These are phyloP conservation scores for Chalciporus pseudorubinellus DNA, from an alignment of 768 basidiomycete species.

Conservation along the genomic window DNA sequence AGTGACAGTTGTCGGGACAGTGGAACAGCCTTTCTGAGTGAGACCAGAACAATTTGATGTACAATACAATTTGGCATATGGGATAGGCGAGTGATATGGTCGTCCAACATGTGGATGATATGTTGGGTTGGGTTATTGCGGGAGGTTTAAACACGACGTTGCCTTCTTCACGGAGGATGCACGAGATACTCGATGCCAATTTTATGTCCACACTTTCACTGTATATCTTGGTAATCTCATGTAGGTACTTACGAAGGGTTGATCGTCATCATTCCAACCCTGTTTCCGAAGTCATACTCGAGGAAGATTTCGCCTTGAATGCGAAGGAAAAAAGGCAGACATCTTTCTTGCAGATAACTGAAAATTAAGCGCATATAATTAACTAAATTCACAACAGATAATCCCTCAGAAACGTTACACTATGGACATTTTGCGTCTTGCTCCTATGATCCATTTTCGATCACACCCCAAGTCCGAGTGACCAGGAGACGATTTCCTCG, in stretches of 20 bases:
- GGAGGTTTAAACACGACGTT: conserved; percentile 28
- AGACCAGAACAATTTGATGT: conserved; percentile 38
- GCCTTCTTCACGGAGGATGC: no score
- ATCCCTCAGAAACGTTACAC: background rate
- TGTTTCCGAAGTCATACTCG: no score
- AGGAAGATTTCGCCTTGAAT: no score
- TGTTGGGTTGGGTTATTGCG: conserved; percentile 37
- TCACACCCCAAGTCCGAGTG: conserved; percentile 21
- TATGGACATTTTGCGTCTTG: background rate
- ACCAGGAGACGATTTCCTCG: conserved; percentile 26
- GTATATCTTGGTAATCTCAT: no score
- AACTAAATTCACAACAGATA: no score
- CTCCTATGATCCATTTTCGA: background rate
- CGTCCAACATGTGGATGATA: conserved; percentile 38
- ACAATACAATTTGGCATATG: conserved; percentile 39
- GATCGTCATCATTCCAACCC: no score
- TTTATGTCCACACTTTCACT: no score
- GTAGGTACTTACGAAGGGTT: no score
- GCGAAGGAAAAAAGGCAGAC: no score
- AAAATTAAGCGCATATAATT: no score
- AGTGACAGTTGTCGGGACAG: background rate
- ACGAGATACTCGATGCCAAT: no score
- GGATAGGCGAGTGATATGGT: conserved; percentile 32
- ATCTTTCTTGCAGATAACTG: no score
- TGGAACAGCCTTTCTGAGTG: conserved; percentile 35